Percentiles rank a stretch among this genome's conserved stretches.
Conservation (phyloP, 2,329 filamentous ascomycete species). For the Aureobasidium melanogenum region DNA sequence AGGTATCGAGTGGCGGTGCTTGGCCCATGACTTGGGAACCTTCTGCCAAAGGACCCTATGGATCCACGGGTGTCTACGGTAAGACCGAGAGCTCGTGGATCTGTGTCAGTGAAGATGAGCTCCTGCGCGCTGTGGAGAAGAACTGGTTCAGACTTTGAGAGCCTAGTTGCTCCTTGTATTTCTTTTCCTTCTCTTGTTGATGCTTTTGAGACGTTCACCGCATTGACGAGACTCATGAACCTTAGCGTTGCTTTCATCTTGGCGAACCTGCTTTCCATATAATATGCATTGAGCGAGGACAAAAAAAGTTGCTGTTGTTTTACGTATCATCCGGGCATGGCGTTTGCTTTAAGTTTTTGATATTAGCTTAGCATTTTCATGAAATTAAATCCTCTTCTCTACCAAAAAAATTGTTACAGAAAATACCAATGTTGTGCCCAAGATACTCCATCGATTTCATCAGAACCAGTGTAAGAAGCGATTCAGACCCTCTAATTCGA, state of each 20-base stretch:
- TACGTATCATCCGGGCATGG: not conserved
- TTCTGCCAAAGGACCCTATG: slow-evolving; percentile 40
- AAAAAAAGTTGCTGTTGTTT: slow-evolving; percentile 8
- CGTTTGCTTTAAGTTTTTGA: not conserved
- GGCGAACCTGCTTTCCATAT: not conserved
- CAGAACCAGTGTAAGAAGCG: too few species aligned
- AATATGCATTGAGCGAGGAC: slow-evolving; percentile 7
- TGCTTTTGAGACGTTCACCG: not conserved
- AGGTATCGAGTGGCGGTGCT: slow-evolving; percentile 30
- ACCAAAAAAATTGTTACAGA: not conserved
- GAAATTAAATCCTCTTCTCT: not conserved
- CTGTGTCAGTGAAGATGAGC: slow-evolving; percentile 27
- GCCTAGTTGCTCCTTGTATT: not conserved
- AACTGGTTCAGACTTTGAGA: slow-evolving; percentile 22
- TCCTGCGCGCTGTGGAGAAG: slow-evolving; percentile 23
- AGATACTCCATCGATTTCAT: not conserved
- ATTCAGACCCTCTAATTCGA: not conserved
- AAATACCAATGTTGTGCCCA: not conserved
- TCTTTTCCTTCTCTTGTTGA: not conserved
- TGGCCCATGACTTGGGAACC: slow-evolving; percentile 33
- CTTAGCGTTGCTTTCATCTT: not conserved
- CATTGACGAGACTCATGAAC: not conserved
- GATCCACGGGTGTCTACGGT: slow-evolving; percentile 40
- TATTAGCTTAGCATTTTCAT: not conserved
- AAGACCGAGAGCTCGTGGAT: slow-evolving; percentile 37